Evolutionary conservation across 2,329 filamentous ascomycete genomes (phyloP).

Genomic region (Blastomyces gilchristii): DNA sequence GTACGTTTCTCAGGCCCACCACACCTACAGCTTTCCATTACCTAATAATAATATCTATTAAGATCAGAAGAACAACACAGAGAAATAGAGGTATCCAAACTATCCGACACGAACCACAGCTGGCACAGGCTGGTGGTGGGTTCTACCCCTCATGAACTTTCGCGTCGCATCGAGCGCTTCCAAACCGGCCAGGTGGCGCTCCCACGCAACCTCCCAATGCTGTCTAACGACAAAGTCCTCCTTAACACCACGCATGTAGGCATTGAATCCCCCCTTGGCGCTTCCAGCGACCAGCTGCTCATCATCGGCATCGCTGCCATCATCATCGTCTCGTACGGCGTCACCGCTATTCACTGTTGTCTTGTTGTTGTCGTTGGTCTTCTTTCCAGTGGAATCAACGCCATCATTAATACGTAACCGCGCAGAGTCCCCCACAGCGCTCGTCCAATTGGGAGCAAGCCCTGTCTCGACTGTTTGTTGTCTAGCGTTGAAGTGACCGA

Average conservation of each 20-base stretch:
- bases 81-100: neutral
- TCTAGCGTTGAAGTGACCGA: slow-evolving; percentile 46
- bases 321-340: slow-evolving; percentile 13
- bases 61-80: neutral
- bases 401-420: slow-evolving; percentile 23
- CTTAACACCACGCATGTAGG: slow-evolving; percentile 37
- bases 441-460: slow-evolving; percentile 42
- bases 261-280: slow-evolving; percentile 33
- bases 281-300: slow-evolving; percentile 24
- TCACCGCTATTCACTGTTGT: neutral
- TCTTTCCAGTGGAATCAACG: slow-evolving; percentile 3
- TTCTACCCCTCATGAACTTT: slow-evolving; percentile 13
- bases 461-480: slow-evolving; percentile 39
- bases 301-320: slow-evolving; percentile 21
- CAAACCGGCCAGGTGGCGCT: slow-evolving; percentile 37
- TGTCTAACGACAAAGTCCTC: slow-evolving; percentile 38
- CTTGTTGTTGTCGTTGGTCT: neutral
- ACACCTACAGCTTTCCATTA: neutral
- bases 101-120: neutral
- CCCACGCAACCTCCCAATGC: slow-evolving; percentile 41
- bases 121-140: slow-evolving; percentile 1
- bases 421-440: slow-evolving; percentile 40
- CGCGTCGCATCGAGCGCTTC: slow-evolving; percentile 23
- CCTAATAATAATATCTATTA: neutral
- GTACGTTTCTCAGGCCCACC: neutral